These are phyloP conservation scores for Xerocomus spinulosus DNA, from an alignment of 768 basidiomycete genomes.

Conservation along the genomic window DNA sequence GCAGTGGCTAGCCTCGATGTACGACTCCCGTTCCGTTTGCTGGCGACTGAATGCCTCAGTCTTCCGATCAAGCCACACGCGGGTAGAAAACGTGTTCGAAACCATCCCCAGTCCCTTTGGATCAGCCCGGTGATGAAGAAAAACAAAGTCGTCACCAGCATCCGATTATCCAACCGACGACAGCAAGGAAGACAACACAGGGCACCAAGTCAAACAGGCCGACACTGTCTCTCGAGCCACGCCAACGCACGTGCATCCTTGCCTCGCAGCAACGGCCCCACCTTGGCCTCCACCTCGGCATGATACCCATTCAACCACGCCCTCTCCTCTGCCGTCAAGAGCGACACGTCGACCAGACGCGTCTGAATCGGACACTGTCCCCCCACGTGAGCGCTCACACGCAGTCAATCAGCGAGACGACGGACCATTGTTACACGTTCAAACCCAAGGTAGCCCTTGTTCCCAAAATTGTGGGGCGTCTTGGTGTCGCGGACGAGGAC, in stretches of 20 bases:
- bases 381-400: background rate
- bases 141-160: too few species aligned
- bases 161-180: too few species aligned
- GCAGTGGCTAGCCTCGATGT: too few species aligned
- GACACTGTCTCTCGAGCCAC: conserved; percentile 22
- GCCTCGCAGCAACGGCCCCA: conserved; percentile 50
- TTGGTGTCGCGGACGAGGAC: conserved; percentile 68
- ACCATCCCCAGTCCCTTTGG: too few species aligned
- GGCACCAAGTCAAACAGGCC: conserved; percentile 6
- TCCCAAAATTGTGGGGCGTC: conserved; percentile 77
- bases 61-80: too few species aligned
- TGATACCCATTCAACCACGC: conserved; percentile 87
- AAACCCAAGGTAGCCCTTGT: conserved; percentile 76
- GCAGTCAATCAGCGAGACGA: background rate
- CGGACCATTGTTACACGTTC: conserved; percentile 86
- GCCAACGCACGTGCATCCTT: conserved; percentile 29
- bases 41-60: too few species aligned
- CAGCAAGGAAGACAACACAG: too few species aligned
- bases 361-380: conserved; percentile 77
- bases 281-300: conserved; percentile 52
- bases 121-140: too few species aligned
- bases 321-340: conserved; percentile 67
- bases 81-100: too few species aligned
- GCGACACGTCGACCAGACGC: conserved; percentile 60
- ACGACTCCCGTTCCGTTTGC: too few species aligned